Conservation (phyloP, 2,329 filamentous ascomycete genomes). For the Verticillium albo-atrum region DNA sequence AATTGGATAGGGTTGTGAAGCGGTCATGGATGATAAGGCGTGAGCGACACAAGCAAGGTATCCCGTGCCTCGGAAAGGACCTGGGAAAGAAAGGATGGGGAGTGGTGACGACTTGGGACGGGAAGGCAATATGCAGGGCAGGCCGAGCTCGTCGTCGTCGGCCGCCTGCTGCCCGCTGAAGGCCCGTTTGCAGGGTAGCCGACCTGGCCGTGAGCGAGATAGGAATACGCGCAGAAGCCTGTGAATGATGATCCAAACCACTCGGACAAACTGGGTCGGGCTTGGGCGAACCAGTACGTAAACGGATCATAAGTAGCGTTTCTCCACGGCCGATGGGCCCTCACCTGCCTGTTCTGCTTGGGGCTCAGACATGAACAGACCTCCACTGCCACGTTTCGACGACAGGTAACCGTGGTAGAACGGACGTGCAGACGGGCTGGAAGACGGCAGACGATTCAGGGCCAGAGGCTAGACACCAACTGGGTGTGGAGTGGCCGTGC, state of each 20-base stretch:
- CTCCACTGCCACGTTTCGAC: conserved; percentile 2
- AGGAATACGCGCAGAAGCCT: neutral
- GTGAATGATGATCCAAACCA: neutral
- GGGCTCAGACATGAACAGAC: neutral
- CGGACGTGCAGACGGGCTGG: neutral
- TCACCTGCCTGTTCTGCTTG: too few relatives aligned
- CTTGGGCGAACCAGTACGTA: neutral
- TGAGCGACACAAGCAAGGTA: neutral
- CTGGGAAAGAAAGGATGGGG: neutral
- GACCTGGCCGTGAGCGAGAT: neutral
- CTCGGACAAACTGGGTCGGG: neutral
- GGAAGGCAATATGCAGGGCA: neutral
- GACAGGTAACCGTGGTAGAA: neutral
- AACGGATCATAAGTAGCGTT: neutral
- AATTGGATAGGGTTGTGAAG: neutral
- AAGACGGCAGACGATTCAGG: neutral
- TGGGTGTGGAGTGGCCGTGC: neutral
- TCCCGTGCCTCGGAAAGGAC: too few relatives aligned
- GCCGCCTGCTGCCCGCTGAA: too few relatives aligned
- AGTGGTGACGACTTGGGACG: neutral
- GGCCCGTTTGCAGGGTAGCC: neutral
- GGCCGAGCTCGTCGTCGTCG: neutral
- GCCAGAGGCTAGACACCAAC: neutral
- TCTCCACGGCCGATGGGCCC: neutral
- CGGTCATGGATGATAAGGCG: neutral